Evolutionary conservation across 2,329 filamentous ascomycete species (phyloP), one percentile per base, ranked within the genome.

Genomic region (Scleromitrula shiraiana): DNA sequence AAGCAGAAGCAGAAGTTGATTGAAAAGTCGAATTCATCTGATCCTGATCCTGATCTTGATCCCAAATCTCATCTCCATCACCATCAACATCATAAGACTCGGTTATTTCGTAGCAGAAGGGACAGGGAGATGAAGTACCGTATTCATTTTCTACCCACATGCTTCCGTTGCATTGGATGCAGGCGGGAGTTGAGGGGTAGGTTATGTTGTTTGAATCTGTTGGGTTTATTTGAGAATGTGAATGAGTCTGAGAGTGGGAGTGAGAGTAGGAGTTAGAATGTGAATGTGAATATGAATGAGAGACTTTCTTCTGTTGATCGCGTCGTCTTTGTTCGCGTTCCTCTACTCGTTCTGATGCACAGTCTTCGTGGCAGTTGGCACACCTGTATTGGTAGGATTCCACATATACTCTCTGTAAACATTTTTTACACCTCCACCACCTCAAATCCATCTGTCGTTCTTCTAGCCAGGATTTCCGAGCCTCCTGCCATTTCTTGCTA

Each of bases 351-450:
- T 55, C 52, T 6, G 33, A n/a, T 12, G 59, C 56, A 32, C 61
- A 64, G 3, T 46, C 29, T 12, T 26, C 15, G 3, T 59, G 59
- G 44, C 61, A 63, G 4, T 9, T 22, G 1, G 12, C 5, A 23
- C 61, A 63, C 6, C 46, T 38, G 49, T 56, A 63, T 1, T 50
- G 52, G 26, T 55, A 19, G 6, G 49, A 36, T 2, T 36, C 36
- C 15, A 61, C 50, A 19, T 42, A 41, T 2, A 55, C 49, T 22
- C 52, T 55, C 2, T 44, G 10, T 3, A 64, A 45, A 44, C 62
- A 64, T 12, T 54, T 57, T 1, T 54, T 40, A 32, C 62, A 64
- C 17, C 61, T 46, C 60, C 60, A 64, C 49, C 55, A 56, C 1
- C 48, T 42, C 1, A 41, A 2, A 5, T 40, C 41, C 3, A 58